A percentile compares a stretch with the other conserved stretches of the same genome.
Conservation (phyloP, 345 rosid species). For the Bretschneidera sinensis region DNA sequence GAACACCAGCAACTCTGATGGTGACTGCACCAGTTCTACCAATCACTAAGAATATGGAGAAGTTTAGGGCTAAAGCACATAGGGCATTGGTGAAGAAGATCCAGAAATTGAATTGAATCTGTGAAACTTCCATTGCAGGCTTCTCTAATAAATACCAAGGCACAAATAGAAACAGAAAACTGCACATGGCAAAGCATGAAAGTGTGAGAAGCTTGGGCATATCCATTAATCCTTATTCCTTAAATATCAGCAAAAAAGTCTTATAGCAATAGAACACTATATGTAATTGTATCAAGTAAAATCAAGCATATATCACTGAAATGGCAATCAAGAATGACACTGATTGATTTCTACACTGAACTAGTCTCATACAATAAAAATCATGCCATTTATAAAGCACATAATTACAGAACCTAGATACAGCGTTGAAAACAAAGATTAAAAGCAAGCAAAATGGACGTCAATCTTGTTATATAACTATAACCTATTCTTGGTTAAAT, state of each 20-base stretch:
- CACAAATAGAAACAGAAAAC: conserved; percentile 81
- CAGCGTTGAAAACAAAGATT: not conserved
- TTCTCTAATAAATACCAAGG: conserved; percentile 93
- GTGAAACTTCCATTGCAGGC: conserved; percentile 74
- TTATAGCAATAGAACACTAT: no score
- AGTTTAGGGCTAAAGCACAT: conserved; percentile 85
- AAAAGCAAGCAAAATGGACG: not conserved
- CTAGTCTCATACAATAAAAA: not conserved
- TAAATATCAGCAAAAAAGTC: no score
- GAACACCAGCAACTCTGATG: conserved; percentile 90
- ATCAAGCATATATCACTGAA: no score
- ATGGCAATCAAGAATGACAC: no score
- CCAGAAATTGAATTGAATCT: conserved; percentile 94
- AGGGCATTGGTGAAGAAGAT: conserved; percentile 94
- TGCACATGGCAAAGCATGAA: conserved; percentile 31
- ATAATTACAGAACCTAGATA: not conserved
- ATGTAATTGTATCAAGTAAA: no score
- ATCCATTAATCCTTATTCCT: no score
- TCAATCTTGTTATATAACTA: not conserved
- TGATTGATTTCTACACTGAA: not conserved
- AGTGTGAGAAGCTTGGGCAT: conserved; percentile 12
- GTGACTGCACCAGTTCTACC: conserved; percentile 98
- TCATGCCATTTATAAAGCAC: not conserved
- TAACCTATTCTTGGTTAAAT: not conserved
- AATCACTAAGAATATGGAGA: conserved; percentile 86